Conservation (phyloP, 257 asterid genomes). For the Echites panduratus region DNA sequence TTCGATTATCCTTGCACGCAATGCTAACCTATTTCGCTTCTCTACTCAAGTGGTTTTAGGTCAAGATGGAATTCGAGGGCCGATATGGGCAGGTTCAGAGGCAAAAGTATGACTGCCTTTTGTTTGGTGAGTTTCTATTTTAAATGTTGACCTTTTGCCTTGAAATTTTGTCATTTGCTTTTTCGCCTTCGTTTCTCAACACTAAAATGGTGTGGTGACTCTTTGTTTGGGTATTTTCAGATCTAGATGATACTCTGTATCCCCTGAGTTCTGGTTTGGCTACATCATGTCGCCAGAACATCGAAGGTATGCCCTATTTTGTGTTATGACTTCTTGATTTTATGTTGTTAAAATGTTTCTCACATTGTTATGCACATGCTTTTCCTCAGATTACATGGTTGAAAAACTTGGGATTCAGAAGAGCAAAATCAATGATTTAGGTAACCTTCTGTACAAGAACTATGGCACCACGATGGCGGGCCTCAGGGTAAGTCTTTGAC, state of each 20-base stretch:
- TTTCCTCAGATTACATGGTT: conserved; percentile 61
- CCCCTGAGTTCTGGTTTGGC: conserved; percentile 83
- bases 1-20: conserved; percentile 22
- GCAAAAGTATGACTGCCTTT: conserved; percentile 83
- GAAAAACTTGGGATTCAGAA: conserved; percentile 72
- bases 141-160: no score
- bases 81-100: conserved; percentile 59
- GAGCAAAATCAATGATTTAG: conserved; percentile 54
- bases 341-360: background rate
- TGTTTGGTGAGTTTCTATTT: conserved; percentile 56
- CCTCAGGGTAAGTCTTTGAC: conserved; percentile 61
- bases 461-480: conserved; percentile 99
- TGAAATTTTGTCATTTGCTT: background rate
- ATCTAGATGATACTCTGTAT: conserved; percentile 94
- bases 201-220: background rate
- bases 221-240: conserved; percentile 27
- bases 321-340: background rate
- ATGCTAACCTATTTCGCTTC: conserved; percentile 35
- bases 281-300: conserved; percentile 52
- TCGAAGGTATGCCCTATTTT: conserved; percentile 49
- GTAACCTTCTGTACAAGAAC: conserved; percentile 69
- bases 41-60: conserved; percentile 32
- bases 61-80: conserved; percentile 66
- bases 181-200: background rate
- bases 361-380: background rate